Percentiles rank a stretch among this genome's conserved stretches.
These are phyloP conservation scores for Ophiocordyceps camponoti-floridani DNA, from an alignment of 2,329 filamentous ascomycete species.

Conservation along the genomic window DNA sequence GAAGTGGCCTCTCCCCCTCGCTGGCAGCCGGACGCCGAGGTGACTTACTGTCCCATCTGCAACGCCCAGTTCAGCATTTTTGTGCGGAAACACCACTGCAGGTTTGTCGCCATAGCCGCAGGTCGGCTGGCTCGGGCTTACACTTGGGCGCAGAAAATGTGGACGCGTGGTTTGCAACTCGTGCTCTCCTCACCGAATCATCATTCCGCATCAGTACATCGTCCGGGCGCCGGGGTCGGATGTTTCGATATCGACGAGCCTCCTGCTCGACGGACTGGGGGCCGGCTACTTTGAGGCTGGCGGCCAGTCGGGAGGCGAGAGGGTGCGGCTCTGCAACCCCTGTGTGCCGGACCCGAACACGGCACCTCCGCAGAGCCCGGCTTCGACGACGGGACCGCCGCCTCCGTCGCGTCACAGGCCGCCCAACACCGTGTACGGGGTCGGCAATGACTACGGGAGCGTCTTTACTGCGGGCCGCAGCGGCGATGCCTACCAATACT, in stretches of 20 bases:
- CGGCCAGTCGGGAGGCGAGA: constrained; percentile 33
- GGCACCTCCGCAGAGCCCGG: constrained; percentile 29
- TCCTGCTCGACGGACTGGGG: constrained; percentile 20
- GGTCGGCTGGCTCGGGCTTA: neutral
- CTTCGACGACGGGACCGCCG: constrained; percentile 11
- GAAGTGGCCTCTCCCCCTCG: constrained; percentile 42
- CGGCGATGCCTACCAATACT: constrained; percentile 17
- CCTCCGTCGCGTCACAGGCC: constrained; percentile 24
- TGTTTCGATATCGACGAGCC: constrained; percentile 14
- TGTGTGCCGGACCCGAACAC: constrained; percentile 45
- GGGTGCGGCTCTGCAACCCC: constrained; percentile 42
- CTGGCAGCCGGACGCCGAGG: constrained; percentile 83
- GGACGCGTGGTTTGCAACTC: constrained; percentile 77
- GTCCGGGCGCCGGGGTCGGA: constrained; percentile 51
- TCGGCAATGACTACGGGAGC: constrained; percentile 4
- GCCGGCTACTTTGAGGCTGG: constrained; percentile 23
- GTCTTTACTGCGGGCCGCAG: constrained; percentile 12
- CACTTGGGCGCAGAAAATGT: constrained; percentile 48
- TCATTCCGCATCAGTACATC: constrained; percentile 84
- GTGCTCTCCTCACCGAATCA: constrained; percentile 89
- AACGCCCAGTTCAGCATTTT: constrained; percentile 63
- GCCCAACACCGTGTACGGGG: constrained; percentile 20
- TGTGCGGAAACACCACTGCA: constrained; percentile 83
- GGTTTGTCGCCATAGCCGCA: constrained; percentile 26
- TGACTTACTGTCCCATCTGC: constrained; percentile 73